These are phyloP conservation scores for Claviceps africana DNA, from an alignment of 2,329 filamentous ascomycete species.

Conservation along the genomic window DNA sequence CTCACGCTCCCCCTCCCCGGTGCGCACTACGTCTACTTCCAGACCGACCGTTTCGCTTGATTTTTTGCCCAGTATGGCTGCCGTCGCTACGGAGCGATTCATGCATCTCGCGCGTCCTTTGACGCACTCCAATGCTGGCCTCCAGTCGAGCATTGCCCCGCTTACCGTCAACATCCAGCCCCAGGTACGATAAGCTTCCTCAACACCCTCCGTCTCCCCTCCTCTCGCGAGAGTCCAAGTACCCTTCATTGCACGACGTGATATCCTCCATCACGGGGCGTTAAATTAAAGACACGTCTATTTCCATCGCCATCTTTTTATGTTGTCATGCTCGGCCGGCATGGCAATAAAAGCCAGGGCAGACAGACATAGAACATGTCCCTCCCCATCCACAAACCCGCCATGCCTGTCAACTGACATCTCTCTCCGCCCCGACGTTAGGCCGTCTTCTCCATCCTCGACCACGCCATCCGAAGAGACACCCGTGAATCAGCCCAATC, in stretches of 20 bases:
- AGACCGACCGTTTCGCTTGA: slow-evolving; percentile 7
- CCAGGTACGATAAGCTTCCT: slow-evolving; percentile 48
- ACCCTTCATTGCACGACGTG: not conserved
- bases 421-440: slow-evolving; percentile 14
- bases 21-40: not conserved
- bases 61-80: slow-evolving; percentile 56
- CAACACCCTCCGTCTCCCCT: not conserved
- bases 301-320: not conserved
- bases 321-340: not conserved
- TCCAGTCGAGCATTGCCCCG: slow-evolving; percentile 77
- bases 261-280: not conserved
- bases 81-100: slow-evolving; percentile 65
- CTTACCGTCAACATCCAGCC: slow-evolving; percentile 90
- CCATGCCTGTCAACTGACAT: not conserved
- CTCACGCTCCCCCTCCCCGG: slow-evolving; percentile 6
- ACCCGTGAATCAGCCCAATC: slow-evolving; percentile 56
- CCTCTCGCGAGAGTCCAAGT: not conserved
- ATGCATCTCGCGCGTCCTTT: slow-evolving; percentile 89
- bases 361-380: not conserved
- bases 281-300: not conserved
- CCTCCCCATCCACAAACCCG: not conserved
- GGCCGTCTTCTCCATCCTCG: slow-evolving; percentile 66
- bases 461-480: slow-evolving; percentile 87
- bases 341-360: not conserved
- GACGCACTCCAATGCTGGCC: slow-evolving; percentile 64